Evolutionary conservation across 2,329 filamentous ascomycete species (phyloP), one percentile per base, ranked within the genome.

Genomic region (Raffaelea albimanens): DNA sequence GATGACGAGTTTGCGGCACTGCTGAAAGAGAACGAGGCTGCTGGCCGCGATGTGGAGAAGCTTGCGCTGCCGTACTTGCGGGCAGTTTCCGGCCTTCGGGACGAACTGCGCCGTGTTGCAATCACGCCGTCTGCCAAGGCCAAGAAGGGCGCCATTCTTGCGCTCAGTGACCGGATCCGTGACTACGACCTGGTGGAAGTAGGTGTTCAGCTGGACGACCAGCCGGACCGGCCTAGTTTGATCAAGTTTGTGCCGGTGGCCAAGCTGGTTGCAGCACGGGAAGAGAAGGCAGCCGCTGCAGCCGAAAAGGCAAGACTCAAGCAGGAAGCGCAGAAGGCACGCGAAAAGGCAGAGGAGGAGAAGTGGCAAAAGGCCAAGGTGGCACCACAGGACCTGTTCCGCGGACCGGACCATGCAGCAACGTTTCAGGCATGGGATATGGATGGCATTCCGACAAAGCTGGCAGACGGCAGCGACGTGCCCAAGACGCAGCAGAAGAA

Each of bases 161-260:
- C 69, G 1, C 72, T 85, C 41, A 85, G 79, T 63, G 83, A 84
- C 59, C 67, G 70, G 16, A 68, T 87, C 47, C 78, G 83, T 45
- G 80, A 87, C 58, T 67, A 74, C 2, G 73, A 80, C 46, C 72
- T 87, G 7, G 84, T 80, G 67, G 71, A 82, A 48, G 66, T 84
- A 1, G 79, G 75, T 42, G 77, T 87, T 53, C 85, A 85, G 57
- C 78, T 87, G 14, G 83, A 87, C 60, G 83, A 87, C 57, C 77
- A 82, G 29, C 67, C 66, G 53, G 66, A 60, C 47, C 69, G 64
- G 53, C 80, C 71, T 0, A 81, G 82, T 1, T 69, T 86, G 40
- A 76, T 87, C 3, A 75, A 81, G 18, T 80, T 79, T 2, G 71
- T 85, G 5, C 80, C 80, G 4, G 70, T 70, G 38, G 73, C 76